These are phyloP conservation scores for Solanum phureja DNA, from an alignment of 257 asterid species.

Conservation along the genomic window DNA sequence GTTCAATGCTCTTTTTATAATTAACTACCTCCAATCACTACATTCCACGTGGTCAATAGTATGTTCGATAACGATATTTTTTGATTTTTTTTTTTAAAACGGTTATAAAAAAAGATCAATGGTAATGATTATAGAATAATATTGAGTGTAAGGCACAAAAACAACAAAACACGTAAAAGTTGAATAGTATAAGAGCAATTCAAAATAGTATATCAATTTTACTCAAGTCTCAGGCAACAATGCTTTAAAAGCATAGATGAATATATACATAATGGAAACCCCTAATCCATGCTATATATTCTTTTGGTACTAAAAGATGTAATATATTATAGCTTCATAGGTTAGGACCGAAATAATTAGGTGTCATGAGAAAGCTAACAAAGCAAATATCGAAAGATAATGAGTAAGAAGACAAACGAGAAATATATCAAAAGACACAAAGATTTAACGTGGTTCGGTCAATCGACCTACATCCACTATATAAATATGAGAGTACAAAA, in stretches of 20 bases:
- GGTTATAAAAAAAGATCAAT: neutral
- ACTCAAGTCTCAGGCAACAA: neutral
- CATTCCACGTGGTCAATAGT: neutral
- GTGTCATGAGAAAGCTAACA: too few species aligned
- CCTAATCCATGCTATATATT: too few species aligned
- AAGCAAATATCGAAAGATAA: too few species aligned
- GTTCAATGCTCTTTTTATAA: neutral
- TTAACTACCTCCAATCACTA: neutral
- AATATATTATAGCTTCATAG: neutral
- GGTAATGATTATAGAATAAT: neutral
- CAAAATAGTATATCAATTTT: neutral
- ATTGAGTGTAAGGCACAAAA: neutral
- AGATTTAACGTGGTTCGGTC: too few species aligned
- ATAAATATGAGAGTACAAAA: too few species aligned
- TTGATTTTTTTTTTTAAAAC: too few species aligned
- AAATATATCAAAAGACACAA: too few species aligned
- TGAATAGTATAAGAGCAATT: neutral
- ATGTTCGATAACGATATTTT: neutral
- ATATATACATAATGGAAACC: too few species aligned
- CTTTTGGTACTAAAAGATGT: neutral
- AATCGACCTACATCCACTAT: too few species aligned
- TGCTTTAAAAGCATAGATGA: too few species aligned
- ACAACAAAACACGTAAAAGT: neutral
- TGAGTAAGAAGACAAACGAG: too few species aligned
- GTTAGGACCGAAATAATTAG: too few species aligned